Percentiles rank a stretch among this genome's conserved stretches.
Conservation (phyloP, 768 basidiomycete genomes). For the Tremella mesenterica region DNA sequence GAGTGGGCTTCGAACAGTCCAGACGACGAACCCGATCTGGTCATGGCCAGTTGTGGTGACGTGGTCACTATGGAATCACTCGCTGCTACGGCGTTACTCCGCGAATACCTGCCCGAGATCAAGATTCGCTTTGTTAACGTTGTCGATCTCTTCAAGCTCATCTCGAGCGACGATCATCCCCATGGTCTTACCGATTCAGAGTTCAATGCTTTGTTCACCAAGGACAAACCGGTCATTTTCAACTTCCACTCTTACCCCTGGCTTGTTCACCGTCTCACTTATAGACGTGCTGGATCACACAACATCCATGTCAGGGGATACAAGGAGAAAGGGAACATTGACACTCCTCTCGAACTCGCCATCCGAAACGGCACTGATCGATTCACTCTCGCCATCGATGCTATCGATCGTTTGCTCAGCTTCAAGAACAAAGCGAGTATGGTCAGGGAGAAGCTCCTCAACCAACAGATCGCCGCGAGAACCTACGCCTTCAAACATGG, state of each 20-base stretch:
- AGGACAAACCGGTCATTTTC: slow-evolving; percentile 53
- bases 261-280: slow-evolving; percentile 37
- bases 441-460: slow-evolving; percentile 31
- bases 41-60: slow-evolving; percentile 73
- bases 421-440: slow-evolving; percentile 25
- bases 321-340: slow-evolving; percentile 39
- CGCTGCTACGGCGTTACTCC: slow-evolving; percentile 69
- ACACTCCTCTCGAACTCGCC: slow-evolving; percentile 30
- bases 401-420: slow-evolving; percentile 32
- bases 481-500: slow-evolving; percentile 35
- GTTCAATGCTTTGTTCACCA: slow-evolving; percentile 33
- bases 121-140: slow-evolving; percentile 78
- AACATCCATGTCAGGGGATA: slow-evolving; percentile 31
- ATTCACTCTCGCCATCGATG: slow-evolving; percentile 37
- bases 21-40: slow-evolving; percentile 50
- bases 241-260: slow-evolving; percentile 66
- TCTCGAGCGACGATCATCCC: slow-evolving; percentile 50
- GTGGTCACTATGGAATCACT: slow-evolving; percentile 82
- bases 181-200: slow-evolving; percentile 35
- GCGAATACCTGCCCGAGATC: slow-evolving; percentile 51
- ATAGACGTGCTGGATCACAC: slow-evolving; percentile 22
- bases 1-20: slow-evolving; percentile 67
- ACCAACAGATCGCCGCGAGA: slow-evolving; percentile 31
- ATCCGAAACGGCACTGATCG: slow-evolving; percentile 30
- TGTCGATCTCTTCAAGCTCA: slow-evolving; percentile 78